phyloP scores from a whole-genome alignment of 2,329 filamentous ascomycete species.

The Helotiales sp. region DNA sequence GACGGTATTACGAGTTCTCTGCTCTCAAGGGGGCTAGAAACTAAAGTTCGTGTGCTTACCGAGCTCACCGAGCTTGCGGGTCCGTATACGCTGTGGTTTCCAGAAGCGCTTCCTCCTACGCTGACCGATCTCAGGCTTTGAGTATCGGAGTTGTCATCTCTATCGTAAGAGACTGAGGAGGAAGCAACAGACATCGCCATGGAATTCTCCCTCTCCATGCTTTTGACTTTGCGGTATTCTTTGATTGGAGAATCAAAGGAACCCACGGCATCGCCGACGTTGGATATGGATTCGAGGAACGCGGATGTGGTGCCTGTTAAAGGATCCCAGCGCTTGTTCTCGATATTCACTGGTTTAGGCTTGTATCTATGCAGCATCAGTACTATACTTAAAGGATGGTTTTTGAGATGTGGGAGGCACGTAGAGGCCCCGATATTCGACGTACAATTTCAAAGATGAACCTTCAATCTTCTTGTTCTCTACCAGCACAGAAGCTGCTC shows the following conservation, averaged over 20 bases:
- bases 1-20: no score
- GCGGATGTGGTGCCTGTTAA: conserved; percentile 29
- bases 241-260: not conserved
- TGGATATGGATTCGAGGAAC: not conserved
- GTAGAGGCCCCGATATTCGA: not conserved
- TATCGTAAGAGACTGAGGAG: not conserved
- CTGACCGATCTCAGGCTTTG: no score
- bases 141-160: not conserved
- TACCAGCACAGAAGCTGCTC: conserved; percentile 54
- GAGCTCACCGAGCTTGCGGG: no score
- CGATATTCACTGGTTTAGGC: conserved; percentile 29
- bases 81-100: no score
- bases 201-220: not conserved
- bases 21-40: no score
- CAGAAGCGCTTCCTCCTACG: no score
- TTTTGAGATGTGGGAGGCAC: not conserved
- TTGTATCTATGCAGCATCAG: conserved; percentile 12
- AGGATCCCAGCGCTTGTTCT: conserved; percentile 38
- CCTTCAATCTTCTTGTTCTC: conserved; percentile 52
- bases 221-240: not conserved
- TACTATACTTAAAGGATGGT: conserved; percentile 2
- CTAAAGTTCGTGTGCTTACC: no score
- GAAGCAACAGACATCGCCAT: not conserved
- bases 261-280: not conserved
- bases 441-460: conserved; percentile 45